These are phyloP conservation scores for Sideroxylon spinosum DNA, from an alignment of 179 eudicot genomes.

Conservation along the genomic window DNA sequence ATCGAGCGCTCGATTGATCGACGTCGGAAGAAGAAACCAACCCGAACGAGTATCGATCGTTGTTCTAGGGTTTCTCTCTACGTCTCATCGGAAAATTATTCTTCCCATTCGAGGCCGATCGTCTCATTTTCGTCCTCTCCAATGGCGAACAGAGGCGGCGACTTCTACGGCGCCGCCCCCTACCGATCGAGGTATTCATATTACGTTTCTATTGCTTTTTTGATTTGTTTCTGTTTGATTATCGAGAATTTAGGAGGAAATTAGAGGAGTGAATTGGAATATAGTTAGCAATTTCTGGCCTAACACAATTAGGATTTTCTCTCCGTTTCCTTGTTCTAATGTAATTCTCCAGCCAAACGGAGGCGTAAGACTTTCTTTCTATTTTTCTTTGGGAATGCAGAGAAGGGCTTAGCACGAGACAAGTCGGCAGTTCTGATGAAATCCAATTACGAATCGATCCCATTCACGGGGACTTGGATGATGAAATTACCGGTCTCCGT, in stretches of 20 bases:
- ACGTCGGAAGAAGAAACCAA: too few relatives aligned
- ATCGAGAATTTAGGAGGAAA: constrained; percentile 12
- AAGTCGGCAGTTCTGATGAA: constrained; percentile 57
- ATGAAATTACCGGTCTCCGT: constrained; percentile 66
- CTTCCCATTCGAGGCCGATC: background rate
- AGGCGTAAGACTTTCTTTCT: too few relatives aligned
- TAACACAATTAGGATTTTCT: background rate
- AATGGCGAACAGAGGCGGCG: constrained; percentile 44
- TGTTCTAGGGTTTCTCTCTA: too few relatives aligned
- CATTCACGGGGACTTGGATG: constrained; percentile 74
- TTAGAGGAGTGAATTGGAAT: background rate
- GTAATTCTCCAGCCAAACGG: background rate
- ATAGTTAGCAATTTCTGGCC: background rate
- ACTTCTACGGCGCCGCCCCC: constrained; percentile 30
- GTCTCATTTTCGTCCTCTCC: constrained; percentile 8
- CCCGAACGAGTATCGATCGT: too few relatives aligned
- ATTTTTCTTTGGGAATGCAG: constrained; percentile 25
- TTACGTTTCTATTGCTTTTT: background rate
- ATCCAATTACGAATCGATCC: constrained; percentile 86
- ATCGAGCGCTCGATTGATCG: too few relatives aligned
- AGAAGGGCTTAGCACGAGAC: constrained; percentile 80
- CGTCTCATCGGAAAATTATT: too few relatives aligned
- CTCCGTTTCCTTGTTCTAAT: background rate
- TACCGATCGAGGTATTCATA: constrained; percentile 44
- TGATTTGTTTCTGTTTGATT: constrained; percentile 3